Conservation (phyloP, 768 basidiomycete genomes). For the Boletus fagicola region DNA sequence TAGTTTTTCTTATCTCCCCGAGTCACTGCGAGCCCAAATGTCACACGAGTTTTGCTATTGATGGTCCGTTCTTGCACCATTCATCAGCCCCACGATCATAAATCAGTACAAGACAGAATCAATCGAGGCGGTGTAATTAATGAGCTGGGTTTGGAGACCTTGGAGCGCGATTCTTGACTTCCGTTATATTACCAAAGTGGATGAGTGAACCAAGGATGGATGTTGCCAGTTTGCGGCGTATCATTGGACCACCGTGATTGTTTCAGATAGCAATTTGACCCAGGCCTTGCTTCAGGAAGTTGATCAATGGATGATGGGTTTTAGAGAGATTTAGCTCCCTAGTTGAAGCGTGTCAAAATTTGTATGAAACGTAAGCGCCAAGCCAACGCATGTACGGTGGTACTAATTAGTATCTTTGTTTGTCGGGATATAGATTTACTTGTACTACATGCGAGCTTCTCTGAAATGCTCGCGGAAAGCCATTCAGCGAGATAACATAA, state of each 20-base stretch:
- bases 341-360: neutral
- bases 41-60: neutral
- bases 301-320: neutral
- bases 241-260: neutral
- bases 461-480: neutral
- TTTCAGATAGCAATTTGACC: neutral
- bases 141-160: conserved; percentile 4
- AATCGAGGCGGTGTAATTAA: conserved; percentile 10
- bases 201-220: neutral
- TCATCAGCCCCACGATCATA: conserved; percentile 3
- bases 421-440: neutral
- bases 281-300: neutral
- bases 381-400: neutral
- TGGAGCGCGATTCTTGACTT: neutral
- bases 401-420: too few relatives aligned
- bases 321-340: neutral
- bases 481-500: neutral
- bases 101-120: neutral
- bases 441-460: neutral
- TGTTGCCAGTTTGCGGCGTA: neutral
- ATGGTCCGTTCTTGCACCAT: conserved; percentile 3
- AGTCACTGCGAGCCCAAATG: neutral
- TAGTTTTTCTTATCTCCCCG: neutral
- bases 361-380: neutral
- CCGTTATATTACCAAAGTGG: neutral